Evolutionary conservation across 2,329 filamentous ascomycete species (phyloP), one percentile per base, ranked within the genome.

Genomic region (Plenodomus lindquistii): DNA sequence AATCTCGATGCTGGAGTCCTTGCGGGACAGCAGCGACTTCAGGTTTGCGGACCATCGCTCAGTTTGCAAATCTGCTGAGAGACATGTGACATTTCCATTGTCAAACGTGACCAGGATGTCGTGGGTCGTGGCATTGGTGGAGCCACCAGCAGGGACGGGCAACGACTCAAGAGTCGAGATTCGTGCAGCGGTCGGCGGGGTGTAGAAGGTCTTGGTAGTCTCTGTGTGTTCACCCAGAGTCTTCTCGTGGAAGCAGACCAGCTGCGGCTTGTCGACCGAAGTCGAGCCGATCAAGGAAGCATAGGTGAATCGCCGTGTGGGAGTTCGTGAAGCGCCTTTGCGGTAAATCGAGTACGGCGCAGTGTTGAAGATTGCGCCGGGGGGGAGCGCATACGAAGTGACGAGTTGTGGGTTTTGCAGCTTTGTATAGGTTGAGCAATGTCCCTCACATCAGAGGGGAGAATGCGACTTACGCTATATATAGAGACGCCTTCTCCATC

Each of bases 401-500:
- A 83, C 74, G 8, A 84, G 75, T 58, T 79, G 82, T 8, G 84
- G 81, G 42, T 80, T 82, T 76, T 84, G 81, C 18, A 85, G 72
- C 84, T 86, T 48, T 22, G 22, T 20, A 40, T 20, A 21, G 29
- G 27, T 44, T 58, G 66, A 61, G 50, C 44, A 19, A 35, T 31
- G 17, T 20, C 19, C 13, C 16, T n/a, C 2, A 15, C n/a, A 7
- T 69, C 40, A 17, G 9, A 21, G 21, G 22, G 18, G 13, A 9
- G 7, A 34, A 37, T 1, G n/a, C 37, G 16, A 46, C 67, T 34
- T 74, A 85, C 83, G 70, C 84, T 83, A 71, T 85, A 85, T 29
- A 86, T 79, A 54, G 81, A 84, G 41, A 86, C 72, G 22, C 80
- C 79, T 63, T 86, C 82, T 34, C 83, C 82, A 63, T 86, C 82